Evolutionary conservation across 2,329 filamentous ascomycete species (phyloP), one percentile per base, ranked within the genome.

Genomic region (Colletotrichum tropicale): DNA sequence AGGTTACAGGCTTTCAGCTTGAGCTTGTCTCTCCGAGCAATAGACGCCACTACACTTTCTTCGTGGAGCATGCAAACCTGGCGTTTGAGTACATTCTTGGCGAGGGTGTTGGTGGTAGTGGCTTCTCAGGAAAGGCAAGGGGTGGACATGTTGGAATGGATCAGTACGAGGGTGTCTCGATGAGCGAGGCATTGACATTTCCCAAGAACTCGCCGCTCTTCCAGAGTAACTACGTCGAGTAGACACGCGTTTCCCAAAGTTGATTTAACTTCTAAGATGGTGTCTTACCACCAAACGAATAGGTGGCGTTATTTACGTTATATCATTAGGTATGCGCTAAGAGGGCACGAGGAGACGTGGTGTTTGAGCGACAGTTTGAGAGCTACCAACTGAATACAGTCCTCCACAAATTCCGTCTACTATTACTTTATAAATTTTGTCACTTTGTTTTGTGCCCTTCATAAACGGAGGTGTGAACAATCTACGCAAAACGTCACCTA

Each of bases 161-260:
- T 24, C 77, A 77, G 48, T 77, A 71, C 18, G 48, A 75, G 32
- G 78, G 77, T 1, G 24, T 74, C 8, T 74, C 77, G 32, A 56
- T 78, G 13, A 74, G 71, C 32, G 77, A 78, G 74, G 74, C 74
- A 3, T 55, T 78, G 10, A 76, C 70, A 12, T 77, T 78, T 30
- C 78, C 78, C 2, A 76, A 79, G 66, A 79, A 74, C 26, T 78
- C 78, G 15, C 70, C 70, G 4, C 69, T 79, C 1, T 78, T 79
- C 28, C 61, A 68, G 21, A 75, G 70, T 13, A 77, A 78, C 13
- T 78, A 78, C 69, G 72, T 78, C n/a, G 38, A 76, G 13, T 77
- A 66, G 26, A 8, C 10, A 30, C 13, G 0, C 7, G 1, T 30
- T 21, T 13, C 1, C 5, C n/a, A 58, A 26, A 10, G 55, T 21